These are phyloP conservation scores for Hordeum marinum DNA, from an alignment of 176 grass and related monocot genomes.

Conservation along the genomic window DNA sequence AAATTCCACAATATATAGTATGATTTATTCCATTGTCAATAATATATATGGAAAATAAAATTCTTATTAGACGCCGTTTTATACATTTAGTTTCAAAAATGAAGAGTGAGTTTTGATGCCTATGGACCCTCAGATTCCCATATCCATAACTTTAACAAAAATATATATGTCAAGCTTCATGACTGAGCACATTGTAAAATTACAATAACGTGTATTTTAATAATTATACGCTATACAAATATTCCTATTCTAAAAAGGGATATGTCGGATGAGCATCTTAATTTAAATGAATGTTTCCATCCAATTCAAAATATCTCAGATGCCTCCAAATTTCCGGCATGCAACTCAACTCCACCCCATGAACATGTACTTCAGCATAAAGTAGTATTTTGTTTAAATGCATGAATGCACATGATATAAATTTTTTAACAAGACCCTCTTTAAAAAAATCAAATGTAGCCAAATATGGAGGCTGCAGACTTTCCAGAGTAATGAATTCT, in stretches of 20 bases:
- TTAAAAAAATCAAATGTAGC: not conserved
- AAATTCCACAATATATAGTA: not conserved
- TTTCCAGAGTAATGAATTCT: not conserved
- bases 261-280: not conserved
- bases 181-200: not conserved
- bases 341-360: not conserved
- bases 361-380: not conserved
- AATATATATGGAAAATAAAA: not conserved
- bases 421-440: not conserved
- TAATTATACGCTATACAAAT: not conserved
- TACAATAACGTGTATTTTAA: not conserved
- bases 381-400: not conserved
- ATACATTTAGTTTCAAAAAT: not conserved
- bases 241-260: not conserved
- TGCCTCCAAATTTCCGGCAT: not conserved
- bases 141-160: no score
- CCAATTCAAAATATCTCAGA: not conserved
- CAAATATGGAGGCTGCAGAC: not conserved
- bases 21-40: not conserved
- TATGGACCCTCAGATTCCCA: not conserved
- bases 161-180: not conserved
- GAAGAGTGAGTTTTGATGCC: not conserved
- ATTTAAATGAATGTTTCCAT: not conserved
- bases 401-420: not conserved
- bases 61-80: not conserved